phyloP scores from a whole-genome alignment of 495 filamentous ascomycete species.

The Trichoderma virens region DNA sequence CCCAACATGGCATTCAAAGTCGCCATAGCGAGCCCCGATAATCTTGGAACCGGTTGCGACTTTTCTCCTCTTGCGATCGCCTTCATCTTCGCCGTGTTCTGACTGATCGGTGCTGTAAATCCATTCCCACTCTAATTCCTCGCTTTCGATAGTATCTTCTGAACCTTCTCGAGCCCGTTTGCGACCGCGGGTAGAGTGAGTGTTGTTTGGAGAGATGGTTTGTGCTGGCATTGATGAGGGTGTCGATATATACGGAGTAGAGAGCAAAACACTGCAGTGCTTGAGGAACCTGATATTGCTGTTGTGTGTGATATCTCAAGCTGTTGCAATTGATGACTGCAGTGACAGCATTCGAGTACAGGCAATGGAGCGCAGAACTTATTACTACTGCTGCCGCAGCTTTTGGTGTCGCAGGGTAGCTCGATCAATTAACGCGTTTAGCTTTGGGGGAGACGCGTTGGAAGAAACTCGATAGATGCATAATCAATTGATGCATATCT shows the following conservation, averaged over 20 bases:
- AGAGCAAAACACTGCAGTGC: not conserved
- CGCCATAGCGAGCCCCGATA: slow-evolving; percentile 77
- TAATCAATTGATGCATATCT: not conserved
- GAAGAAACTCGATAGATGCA: not conserved
- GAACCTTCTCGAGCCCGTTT: slow-evolving; percentile 60
- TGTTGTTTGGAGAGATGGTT: not conserved
- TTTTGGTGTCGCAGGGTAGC: not conserved
- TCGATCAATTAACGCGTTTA: slow-evolving; percentile 5
- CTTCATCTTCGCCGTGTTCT: slow-evolving; percentile 15
- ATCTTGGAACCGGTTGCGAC: slow-evolving; percentile 37
- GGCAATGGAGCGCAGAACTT: not conserved
- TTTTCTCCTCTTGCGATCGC: slow-evolving; percentile 31
- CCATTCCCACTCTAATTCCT: slow-evolving; percentile 91
- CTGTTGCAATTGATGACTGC: not conserved
- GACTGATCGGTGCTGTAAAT: slow-evolving; percentile 47
- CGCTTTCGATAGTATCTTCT: slow-evolving; percentile 81
- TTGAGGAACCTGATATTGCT: not conserved
- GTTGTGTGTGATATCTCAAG: not conserved
- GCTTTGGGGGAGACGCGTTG: not conserved
- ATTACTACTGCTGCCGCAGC: not conserved
- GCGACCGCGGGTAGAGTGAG: not conserved
- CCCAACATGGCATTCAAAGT: slow-evolving; percentile 71
- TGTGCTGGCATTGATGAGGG: not conserved
- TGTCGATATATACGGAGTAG: not conserved
- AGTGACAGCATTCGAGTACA: not conserved